Conservation (phyloP, 352 stramenopile species). For the Globisporangium mamillatum region DNA sequence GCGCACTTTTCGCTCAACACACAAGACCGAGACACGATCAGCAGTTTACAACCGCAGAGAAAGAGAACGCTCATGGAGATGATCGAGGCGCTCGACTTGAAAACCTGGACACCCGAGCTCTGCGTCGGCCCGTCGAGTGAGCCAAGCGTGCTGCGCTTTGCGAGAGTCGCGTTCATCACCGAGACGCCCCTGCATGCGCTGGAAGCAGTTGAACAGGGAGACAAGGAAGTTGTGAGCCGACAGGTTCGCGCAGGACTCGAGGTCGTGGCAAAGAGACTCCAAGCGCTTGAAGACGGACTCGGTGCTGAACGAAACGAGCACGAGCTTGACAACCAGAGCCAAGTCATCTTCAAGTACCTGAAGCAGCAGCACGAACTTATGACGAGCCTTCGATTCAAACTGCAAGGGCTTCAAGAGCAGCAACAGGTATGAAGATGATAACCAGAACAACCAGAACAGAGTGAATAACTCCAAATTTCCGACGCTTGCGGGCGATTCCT, state of each 20-base stretch:
- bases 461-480: conserved; percentile 12
- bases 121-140: conserved; percentile 23
- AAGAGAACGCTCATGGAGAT: conserved; percentile 21
- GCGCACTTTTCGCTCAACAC: conserved; percentile 53
- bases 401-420: background rate
- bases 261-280: conserved; percentile 3
- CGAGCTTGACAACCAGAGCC: conserved; percentile 13
- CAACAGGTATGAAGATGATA: too few species aligned
- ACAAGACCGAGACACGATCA: conserved; percentile 4
- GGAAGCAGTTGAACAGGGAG: background rate
- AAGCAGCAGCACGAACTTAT: conserved; percentile 24
- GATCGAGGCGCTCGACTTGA: conserved; percentile 23
- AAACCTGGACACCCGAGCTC: conserved; percentile 38
- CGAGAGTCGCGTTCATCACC: conserved; percentile 26
- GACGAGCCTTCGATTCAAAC: background rate
- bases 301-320: background rate
- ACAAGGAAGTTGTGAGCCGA: background rate
- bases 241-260: background rate
- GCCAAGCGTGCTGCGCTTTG: conserved; percentile 19
- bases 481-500: conserved; percentile 13
- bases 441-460: background rate
- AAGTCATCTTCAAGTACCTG: conserved; percentile 23
- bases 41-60: conserved; percentile 11
- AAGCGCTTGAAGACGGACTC: conserved; percentile 7
- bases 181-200: conserved; percentile 19